Base-by-base conservation (phyloP, 1,284 basidiomycete species). In the Phylloboletellus chloephorus region DNA sequence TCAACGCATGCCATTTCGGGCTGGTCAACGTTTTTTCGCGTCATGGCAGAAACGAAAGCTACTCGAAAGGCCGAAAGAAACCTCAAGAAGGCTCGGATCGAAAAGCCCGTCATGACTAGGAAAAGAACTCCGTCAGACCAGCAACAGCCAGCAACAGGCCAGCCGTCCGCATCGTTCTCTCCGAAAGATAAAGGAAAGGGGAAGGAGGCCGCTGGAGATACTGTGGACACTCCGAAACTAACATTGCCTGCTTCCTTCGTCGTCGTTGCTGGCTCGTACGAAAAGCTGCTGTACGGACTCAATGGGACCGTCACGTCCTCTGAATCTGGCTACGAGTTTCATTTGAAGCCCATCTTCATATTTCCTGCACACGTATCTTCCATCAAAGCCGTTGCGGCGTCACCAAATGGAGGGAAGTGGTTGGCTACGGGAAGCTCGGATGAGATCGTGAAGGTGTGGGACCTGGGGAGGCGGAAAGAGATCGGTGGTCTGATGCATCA, bases 391-490 rank as follows among this genome's bases (percentile, higher is more conserved):
- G 84, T 95, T 4, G 88, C 90, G 1, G 84, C 87, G 0, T 88
- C 85, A 1, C 88, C 91, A 2, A 66, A 75, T 5, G 88, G 89
- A 23, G 91, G 90, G 1, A 97, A 96, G 67, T 98, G 92, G 90
- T 74, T 98, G 11, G 94, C 92, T 4, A 94, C 89, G 0, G 95
- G 93, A 1, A 92, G 89, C 49, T 80, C 88, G 22, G 95, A 98
- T 61, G 95, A 98, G 67, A 88, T 93, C 41, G 72, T 98, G 58
- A 97, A 97, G 63, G 84, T 98, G n/a, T 98, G 95, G 95, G 93
- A 98, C 68, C 63, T 98, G 48, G 74, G 84, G 40, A 73, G 91
- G 58, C 69, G 82, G 56, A 94, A 94, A 61, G 95, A 98, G 64
- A 79, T 98, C 31, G 95, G 95, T 23, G 88, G 86, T 24, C 68